Percentiles rank a stretch among this genome's conserved stretches.
phyloP scores from a whole-genome alignment of 2,329 filamentous ascomycete genomes.

The Hysterium pulicare region DNA sequence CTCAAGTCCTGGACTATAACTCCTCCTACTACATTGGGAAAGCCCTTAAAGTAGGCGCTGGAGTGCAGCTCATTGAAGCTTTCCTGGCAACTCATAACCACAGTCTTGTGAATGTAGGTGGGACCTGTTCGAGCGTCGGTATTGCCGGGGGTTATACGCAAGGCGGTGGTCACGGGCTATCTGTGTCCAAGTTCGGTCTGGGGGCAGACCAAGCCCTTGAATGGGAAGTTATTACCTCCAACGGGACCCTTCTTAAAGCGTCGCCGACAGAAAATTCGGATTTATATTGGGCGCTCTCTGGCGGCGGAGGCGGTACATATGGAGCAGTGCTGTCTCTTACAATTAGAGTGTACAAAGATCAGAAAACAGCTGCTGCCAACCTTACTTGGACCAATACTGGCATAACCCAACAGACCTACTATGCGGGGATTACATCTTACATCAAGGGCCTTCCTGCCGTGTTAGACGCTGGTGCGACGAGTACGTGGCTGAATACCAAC shows the following conservation, averaged over 20 bases:
- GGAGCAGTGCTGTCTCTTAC: slow-evolving; percentile 29
- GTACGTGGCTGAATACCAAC: not conserved
- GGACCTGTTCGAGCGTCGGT: slow-evolving; percentile 31
- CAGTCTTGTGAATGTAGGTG: slow-evolving; percentile 22
- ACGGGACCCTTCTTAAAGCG: slow-evolving; percentile 26
- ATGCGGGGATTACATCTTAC: slow-evolving; percentile 4
- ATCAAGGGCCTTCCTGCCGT: not conserved
- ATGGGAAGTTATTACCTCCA: slow-evolving; percentile 30
- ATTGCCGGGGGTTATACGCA: slow-evolving; percentile 30
- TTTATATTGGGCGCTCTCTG: slow-evolving; percentile 36
- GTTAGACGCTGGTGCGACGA: not conserved
- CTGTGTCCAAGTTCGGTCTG: slow-evolving; percentile 16
- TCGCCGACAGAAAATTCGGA: slow-evolving; percentile 26
- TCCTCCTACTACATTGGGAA: slow-evolving; percentile 21
- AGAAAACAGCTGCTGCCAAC: slow-evolving; percentile 19
- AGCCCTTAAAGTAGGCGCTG: slow-evolving; percentile 25
- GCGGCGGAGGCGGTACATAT: slow-evolving; percentile 31
- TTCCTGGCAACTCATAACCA: slow-evolving; percentile 16
- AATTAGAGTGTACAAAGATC: slow-evolving; percentile 21
- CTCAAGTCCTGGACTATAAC: slow-evolving; percentile 16
- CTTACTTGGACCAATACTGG: slow-evolving; percentile 9
- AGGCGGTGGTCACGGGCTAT: slow-evolving; percentile 26
- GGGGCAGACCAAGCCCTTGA: slow-evolving; percentile 30
- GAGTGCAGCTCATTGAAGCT: slow-evolving; percentile 23
- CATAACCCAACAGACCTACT: slow-evolving; percentile 13